A percentile compares a stretch with the other conserved stretches of the same genome.
phyloP scores from a whole-genome alignment of 148 eudicot species.

The Vaccinium darrowii region DNA sequence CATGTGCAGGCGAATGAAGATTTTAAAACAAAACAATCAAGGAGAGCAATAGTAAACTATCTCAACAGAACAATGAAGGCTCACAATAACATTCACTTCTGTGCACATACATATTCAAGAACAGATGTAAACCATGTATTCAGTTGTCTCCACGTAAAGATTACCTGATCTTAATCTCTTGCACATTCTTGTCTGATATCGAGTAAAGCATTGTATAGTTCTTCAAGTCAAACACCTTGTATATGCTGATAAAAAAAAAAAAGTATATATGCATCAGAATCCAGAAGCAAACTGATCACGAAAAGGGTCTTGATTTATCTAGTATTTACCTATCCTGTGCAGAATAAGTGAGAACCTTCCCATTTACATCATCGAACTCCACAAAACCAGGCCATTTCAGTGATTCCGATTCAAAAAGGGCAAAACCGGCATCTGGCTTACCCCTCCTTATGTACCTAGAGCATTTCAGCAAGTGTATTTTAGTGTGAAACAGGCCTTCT shows the following conservation, averaged over 20 bases:
- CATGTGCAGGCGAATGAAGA: not conserved
- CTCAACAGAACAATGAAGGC: not conserved
- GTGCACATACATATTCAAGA: not conserved
- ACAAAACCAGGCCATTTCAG: constrained; percentile 99
- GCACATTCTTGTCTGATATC: constrained; percentile 90
- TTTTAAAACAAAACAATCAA: not conserved
- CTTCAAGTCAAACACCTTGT: constrained; percentile 91
- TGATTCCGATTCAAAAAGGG: constrained; percentile 95
- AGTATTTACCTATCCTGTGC: constrained; percentile 72
- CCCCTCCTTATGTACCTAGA: constrained; percentile 87
- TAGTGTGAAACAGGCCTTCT: not conserved
- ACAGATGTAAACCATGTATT: not conserved
- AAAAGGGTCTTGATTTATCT: not conserved
- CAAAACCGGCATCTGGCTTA: constrained; percentile 93
- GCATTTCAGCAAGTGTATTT: constrained; percentile 4
- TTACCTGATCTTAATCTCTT: constrained; percentile 96
- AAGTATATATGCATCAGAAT: not conserved
- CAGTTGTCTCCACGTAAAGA: not conserved
- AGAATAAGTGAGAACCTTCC: constrained; percentile 88
- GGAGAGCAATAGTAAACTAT: not conserved
- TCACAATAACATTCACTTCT: not conserved
- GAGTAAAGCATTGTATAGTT: constrained; percentile 91
- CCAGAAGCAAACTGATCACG: constrained; percentile 2
- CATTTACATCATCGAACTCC: constrained; percentile 97
- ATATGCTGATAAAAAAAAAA: constrained; percentile 50